phyloP scores from a whole-genome alignment of 441 rosid species.

The Eruca vesicaria region DNA sequence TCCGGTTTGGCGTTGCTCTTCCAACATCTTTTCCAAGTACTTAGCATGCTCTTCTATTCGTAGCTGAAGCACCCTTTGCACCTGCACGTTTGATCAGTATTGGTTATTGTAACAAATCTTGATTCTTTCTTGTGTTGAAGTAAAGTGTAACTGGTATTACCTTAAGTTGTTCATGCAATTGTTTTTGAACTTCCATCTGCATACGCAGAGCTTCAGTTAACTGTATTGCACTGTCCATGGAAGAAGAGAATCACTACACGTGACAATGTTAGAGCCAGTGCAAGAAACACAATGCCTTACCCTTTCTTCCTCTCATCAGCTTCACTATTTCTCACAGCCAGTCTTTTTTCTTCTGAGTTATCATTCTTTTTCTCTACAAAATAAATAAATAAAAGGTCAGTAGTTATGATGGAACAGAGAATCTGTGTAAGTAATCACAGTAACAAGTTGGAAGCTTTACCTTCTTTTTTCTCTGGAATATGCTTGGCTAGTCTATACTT shows the following conservation, averaged over 20 bases:
- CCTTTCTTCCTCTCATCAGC: slow-evolving; percentile 56
- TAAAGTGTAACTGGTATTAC: slow-evolving; percentile 35
- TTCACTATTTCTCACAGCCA: slow-evolving; percentile 44
- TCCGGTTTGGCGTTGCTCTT: slow-evolving; percentile 75
- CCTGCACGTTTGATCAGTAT: slow-evolving; percentile 39
- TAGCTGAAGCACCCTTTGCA: slow-evolving; percentile 69
- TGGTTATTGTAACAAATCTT: background rate
- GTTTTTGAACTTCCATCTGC: slow-evolving; percentile 94
- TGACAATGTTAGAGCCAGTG: slow-evolving; percentile 12
- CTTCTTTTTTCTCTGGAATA: slow-evolving; percentile 76
- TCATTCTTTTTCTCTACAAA: slow-evolving; percentile 51
- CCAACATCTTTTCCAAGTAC: slow-evolving; percentile 79
- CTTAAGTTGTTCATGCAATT: slow-evolving; percentile 94
- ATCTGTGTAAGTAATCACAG: background rate
- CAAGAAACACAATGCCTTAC: slow-evolving; percentile 33
- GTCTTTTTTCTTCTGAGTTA: slow-evolving; percentile 58
- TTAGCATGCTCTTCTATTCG: slow-evolving; percentile 78
- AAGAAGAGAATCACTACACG: background rate
- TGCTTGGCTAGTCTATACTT: slow-evolving; percentile 90
- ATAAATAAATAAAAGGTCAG: background rate
- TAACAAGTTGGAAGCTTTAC: slow-evolving; percentile 37
- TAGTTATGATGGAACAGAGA: slow-evolving; percentile 1
- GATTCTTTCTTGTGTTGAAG: background rate
- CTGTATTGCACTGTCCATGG: slow-evolving; percentile 46
- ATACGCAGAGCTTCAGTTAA: slow-evolving; percentile 77